Conservation (phyloP, 192 early-diverging fungal species). For the Rhizophagus prolifer region DNA sequence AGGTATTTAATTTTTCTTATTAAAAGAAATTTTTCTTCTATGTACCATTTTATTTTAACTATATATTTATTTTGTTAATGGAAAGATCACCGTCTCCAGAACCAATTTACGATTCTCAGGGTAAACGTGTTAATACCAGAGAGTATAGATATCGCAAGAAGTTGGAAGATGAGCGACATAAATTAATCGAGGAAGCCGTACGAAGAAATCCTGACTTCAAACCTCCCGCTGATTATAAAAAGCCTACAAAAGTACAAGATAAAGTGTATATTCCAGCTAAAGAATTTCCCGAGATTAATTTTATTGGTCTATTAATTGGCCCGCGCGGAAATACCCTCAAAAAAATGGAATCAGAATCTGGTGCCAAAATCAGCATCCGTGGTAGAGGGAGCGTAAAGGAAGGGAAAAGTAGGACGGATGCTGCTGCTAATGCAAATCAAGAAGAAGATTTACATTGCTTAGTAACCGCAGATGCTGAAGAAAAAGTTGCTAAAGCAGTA, state of each 20-base stretch:
- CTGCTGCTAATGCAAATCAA: constrained; percentile 50
- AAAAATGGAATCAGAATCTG: constrained; percentile 91
- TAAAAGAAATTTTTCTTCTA: not conserved
- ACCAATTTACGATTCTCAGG: constrained; percentile 88
- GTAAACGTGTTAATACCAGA: constrained; percentile 94
- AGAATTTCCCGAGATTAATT: constrained; percentile 97
- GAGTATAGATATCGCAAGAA: constrained; percentile 88
- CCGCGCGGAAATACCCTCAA: constrained; percentile 97
- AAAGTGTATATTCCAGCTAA: constrained; percentile 95
- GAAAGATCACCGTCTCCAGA: constrained; percentile 95
- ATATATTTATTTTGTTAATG: not conserved
- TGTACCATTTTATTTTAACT: not conserved
- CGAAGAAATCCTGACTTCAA: constrained; percentile 76
- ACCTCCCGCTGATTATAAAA: constrained; percentile 90
- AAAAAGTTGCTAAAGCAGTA: constrained; percentile 82
- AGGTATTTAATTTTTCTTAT: constrained; percentile 49
- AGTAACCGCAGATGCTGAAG: constrained; percentile 85
- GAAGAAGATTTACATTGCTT: constrained; percentile 91
- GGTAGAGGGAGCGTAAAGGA: constrained; percentile 97
- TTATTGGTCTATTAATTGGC: constrained; percentile 95
- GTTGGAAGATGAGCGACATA: constrained; percentile 91
- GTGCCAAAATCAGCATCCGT: constrained; percentile 94
- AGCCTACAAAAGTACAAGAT: constrained; percentile 77
- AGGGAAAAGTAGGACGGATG: constrained; percentile 68
- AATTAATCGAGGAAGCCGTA: constrained; percentile 77